Evolutionary conservation across 2,329 filamentous ascomycete species (phyloP).

Genomic region (Passalora sequoiae): DNA sequence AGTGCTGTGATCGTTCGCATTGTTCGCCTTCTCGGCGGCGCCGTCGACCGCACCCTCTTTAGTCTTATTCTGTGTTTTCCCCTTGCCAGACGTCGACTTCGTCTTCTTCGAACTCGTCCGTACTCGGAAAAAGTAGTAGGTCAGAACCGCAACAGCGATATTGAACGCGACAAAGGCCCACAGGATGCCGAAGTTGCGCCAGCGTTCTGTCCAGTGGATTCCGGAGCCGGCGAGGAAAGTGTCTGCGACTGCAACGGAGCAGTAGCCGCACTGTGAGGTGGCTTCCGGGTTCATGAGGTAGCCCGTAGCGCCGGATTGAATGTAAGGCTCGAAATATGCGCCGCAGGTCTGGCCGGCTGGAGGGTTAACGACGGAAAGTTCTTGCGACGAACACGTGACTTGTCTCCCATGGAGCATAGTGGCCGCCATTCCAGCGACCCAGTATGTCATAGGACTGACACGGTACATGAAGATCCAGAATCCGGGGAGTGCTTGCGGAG

Average conservation of each 20-base stretch:
- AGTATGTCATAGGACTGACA: slow-evolving; percentile 63
- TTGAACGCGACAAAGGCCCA: slow-evolving; percentile 65
- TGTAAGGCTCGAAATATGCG: slow-evolving; percentile 43
- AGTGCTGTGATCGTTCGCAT: background rate
- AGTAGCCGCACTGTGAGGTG: slow-evolving; percentile 48
- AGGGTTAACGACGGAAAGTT: slow-evolving; percentile 41
- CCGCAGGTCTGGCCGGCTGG: slow-evolving; percentile 40
- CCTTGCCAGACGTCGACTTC: slow-evolving; percentile 17
- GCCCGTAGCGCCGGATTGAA: slow-evolving; percentile 36
- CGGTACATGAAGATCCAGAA: slow-evolving; percentile 80
- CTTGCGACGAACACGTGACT: slow-evolving; percentile 45
- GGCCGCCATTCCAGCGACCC: slow-evolving; percentile 40
- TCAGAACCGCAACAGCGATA: slow-evolving; percentile 51
- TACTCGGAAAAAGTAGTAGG: slow-evolving; percentile 62
- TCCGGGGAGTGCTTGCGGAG: slow-evolving; percentile 54
- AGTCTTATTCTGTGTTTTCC: slow-evolving; percentile 14
- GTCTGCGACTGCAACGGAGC: slow-evolving; percentile 43
- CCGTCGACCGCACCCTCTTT: slow-evolving; percentile 3
- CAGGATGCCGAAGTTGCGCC: slow-evolving; percentile 66
- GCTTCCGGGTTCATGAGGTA: slow-evolving; percentile 42
- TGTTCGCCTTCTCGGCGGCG: slow-evolving; percentile 5
- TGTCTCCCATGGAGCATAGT: slow-evolving; percentile 41
- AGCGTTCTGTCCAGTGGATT: slow-evolving; percentile 48
- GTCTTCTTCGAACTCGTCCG: slow-evolving; percentile 21
- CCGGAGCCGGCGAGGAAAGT: slow-evolving; percentile 42